phyloP scores from a whole-genome alignment of 106 monocot genomes.

The Dendrobium huoshanense region DNA sequence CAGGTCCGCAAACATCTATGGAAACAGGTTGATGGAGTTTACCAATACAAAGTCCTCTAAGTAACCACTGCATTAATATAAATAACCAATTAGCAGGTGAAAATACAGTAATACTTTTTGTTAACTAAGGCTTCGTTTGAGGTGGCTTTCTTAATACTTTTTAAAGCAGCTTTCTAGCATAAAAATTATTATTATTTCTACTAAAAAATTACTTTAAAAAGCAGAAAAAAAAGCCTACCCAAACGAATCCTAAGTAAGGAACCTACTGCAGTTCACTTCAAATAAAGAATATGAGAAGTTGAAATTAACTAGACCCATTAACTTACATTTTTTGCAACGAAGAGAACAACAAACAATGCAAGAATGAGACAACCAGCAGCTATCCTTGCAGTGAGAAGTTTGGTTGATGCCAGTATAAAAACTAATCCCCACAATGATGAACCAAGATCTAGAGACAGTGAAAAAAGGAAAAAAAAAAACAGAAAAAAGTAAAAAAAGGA shows the following conservation, averaged over 20 bases:
- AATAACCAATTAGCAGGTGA: not conserved
- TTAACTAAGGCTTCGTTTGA: not conserved
- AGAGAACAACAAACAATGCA: slow-evolving; percentile 79
- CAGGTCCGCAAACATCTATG: not conserved
- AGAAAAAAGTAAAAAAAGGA: not conserved
- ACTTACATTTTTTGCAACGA: slow-evolving; percentile 92
- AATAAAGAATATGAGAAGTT: not conserved
- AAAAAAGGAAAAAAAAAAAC: not conserved
- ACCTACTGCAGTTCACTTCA: not conserved
- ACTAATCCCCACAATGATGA: slow-evolving; percentile 99
- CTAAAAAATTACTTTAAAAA: too few relatives aligned
- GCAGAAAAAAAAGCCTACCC: too few relatives aligned
- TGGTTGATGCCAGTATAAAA: slow-evolving; percentile 66
- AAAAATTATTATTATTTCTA: too few relatives aligned
- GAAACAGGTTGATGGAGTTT: slow-evolving; percentile 11
- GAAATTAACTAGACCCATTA: not conserved
- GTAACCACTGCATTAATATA: slow-evolving; percentile 43
- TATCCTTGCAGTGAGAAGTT: slow-evolving; percentile 53
- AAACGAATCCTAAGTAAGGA: not conserved
- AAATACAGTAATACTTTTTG: not conserved
- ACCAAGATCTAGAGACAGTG: slow-evolving; percentile 62
- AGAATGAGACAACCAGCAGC: slow-evolving; percentile 72
- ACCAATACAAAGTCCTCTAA: slow-evolving; percentile 77
- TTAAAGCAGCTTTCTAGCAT: too few relatives aligned
- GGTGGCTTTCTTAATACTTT: too few relatives aligned